Evolutionary conservation across 139 green algal genomes (phyloP).

Genomic region (Mychonastes homosphaera): DNA sequence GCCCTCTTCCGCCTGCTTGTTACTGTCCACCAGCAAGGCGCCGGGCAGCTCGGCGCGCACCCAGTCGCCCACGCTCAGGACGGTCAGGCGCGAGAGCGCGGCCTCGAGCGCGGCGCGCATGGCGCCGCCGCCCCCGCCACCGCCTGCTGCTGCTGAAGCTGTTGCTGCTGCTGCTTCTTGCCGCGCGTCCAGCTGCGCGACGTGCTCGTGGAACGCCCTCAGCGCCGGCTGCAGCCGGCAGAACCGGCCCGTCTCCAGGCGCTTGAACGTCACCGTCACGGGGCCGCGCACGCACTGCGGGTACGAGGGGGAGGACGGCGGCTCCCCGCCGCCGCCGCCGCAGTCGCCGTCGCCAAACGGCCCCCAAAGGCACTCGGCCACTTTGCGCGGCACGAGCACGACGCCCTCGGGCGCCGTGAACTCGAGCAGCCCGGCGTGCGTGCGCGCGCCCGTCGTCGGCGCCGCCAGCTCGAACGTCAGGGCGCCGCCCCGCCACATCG

Average conservation of each 20-base stretch:
- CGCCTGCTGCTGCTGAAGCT: not conserved
- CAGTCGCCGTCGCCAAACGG: not conserved
- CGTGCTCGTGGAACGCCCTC: conserved; percentile 54
- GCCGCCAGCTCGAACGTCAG: conserved; percentile 58
- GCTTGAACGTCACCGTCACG: conserved; percentile 35
- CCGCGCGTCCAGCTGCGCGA: too few relatives aligned
- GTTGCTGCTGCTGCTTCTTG: too few relatives aligned
- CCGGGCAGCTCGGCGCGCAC: conserved; percentile 14
- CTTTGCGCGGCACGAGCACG: conserved; percentile 48
- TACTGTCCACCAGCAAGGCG: too few relatives aligned
- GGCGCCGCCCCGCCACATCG: conserved; percentile 7
- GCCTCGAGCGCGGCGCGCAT: conserved; percentile 52
- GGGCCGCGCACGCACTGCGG: conserved; percentile 8
- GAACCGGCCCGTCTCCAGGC: conserved; percentile 41
- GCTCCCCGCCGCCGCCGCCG: not conserved
- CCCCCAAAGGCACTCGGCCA: conserved; percentile 50
- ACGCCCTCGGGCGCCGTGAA: conserved; percentile 67
- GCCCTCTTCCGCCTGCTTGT: too few relatives aligned
- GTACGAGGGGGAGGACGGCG: not conserved
- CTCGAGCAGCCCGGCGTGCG: conserved; percentile 62
- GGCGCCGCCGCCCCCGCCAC: conserved; percentile 6
- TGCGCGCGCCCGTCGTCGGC: conserved; percentile 11
- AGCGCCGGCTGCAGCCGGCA: conserved; percentile 54
- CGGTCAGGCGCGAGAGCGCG: conserved; percentile 41
- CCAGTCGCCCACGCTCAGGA: conserved; percentile 63